These are phyloP conservation scores for Paracoccidioides lutzii DNA, from an alignment of 2,329 filamentous ascomycete species.

Conservation along the genomic window DNA sequence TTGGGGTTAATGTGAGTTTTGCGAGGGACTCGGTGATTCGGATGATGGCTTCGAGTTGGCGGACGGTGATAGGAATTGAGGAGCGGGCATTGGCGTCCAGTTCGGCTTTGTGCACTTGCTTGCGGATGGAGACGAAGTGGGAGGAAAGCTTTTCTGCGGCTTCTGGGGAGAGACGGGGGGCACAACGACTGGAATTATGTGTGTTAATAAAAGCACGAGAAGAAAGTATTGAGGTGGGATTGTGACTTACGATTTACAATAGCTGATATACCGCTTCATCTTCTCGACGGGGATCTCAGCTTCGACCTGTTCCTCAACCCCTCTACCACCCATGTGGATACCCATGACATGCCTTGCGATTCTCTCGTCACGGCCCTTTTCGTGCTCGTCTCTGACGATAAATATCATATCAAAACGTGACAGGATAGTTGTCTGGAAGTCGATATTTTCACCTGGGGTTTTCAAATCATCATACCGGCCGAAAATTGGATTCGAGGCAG, in stretches of 20 bases:
- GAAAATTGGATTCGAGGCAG: conserved; percentile 94
- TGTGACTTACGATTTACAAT: conserved; percentile 75
- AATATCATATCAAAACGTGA: conserved; percentile 99
- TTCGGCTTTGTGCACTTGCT: conserved; percentile 85
- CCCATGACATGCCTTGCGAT: conserved; percentile 97
- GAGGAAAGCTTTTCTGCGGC: conserved; percentile 92
- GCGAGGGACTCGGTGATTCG: conserved; percentile 94
- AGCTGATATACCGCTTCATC: conserved; percentile 94
- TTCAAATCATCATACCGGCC: conserved; percentile 97
- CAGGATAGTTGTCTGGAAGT: conserved; percentile 96
- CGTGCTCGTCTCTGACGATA: conserved; percentile 92
- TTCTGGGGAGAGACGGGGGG: conserved; percentile 76
- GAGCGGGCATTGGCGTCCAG: conserved; percentile 79
- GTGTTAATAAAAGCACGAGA: conserved; percentile 15
- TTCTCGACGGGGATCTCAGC: conserved; percentile 89
- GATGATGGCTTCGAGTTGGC: conserved; percentile 92
- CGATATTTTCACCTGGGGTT: conserved; percentile 93
- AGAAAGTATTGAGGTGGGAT: conserved; percentile 8
- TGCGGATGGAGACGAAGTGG: conserved; percentile 91
- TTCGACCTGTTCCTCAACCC: conserved; percentile 67
- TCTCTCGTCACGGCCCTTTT: conserved; percentile 73
- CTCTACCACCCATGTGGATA: conserved; percentile 85
- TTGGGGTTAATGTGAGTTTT: conserved; percentile 72
- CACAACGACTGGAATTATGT: conserved; percentile 56
- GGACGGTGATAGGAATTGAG: conserved; percentile 92